A percentile compares a stretch with the other conserved stretches of the same genome.
phyloP scores from a whole-genome alignment of 305 asterid genomes.

The Caryopteris hybrid region DNA sequence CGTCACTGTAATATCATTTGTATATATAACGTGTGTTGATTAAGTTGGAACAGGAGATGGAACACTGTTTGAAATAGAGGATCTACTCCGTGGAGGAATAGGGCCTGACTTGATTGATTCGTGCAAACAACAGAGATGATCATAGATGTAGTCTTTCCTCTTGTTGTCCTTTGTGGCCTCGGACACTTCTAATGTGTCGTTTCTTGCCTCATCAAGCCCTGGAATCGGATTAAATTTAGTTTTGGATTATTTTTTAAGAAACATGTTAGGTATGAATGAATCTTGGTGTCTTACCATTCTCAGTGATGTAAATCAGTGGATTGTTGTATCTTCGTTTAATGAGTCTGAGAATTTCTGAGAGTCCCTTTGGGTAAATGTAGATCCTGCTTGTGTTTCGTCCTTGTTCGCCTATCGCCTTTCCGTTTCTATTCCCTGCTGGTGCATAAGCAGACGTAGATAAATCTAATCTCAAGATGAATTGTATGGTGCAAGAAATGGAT shows the following conservation, averaged over 20 bases:
- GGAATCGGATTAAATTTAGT: neutral
- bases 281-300: slow-evolving; percentile 32
- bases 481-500: too few species aligned
- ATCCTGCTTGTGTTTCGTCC: slow-evolving; percentile 37
- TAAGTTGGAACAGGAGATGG: neutral
- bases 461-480: too few species aligned
- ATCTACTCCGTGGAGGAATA: neutral
- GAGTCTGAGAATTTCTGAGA: slow-evolving; percentile 26
- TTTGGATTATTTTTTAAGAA: neutral
- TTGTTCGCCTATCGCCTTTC: slow-evolving; percentile 42
- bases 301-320: slow-evolving; percentile 50
- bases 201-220: slow-evolving; percentile 43
- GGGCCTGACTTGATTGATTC: slow-evolving; percentile 37
- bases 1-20: too few species aligned
- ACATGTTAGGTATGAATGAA: neutral
- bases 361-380: slow-evolving; percentile 53
- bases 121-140: slow-evolving; percentile 45
- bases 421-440: slow-evolving; percentile 26
- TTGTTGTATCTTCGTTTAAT: slow-evolving; percentile 31
- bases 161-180: slow-evolving; percentile 39
- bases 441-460: too few species aligned
- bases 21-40: too few species aligned
- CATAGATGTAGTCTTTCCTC: slow-evolving; percentile 39
- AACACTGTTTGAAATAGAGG: too few species aligned
- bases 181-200: slow-evolving; percentile 17